Evolutionary conservation across 1,139 yeast species (phyloP), one percentile per base, ranked within the genome.

Genomic region (Lodderomyces elongisporus): DNA sequence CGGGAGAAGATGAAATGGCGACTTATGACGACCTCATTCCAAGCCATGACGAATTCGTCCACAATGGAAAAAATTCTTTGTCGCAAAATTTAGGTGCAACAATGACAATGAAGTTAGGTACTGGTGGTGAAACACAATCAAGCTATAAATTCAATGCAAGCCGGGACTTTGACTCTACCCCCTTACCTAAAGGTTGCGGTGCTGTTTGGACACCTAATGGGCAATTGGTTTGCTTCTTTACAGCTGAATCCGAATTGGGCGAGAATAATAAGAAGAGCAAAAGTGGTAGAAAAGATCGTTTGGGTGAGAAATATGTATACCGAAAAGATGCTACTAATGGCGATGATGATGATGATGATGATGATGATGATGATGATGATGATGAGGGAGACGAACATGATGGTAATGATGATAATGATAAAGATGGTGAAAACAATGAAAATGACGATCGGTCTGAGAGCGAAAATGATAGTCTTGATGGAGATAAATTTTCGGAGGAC

Each of bases 161-260:
- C 30, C 7, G 8, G 8, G n/a, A 40, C 12, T 74, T 79, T 47
- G 95, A 87, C 49, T 79, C 88, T 25, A 85, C 95, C 0, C 96
- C 96, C 0, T 70, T 88, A 3, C 96, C 96, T 0, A 87, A 85
- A 51, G 94, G 91, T 3, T 88, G 96, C 62, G 96, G 96, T 7
- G 96, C 95, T 0, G 66, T 77, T 0, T 88, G 96, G 96, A 70
- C 93, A 0, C 72, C 77, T 12, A 72, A 77, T 2, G 96, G 96
- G 0, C 77, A 76, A 41, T 62, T 88, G 35, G 81, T 88, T 1
- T 85, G 95, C 50, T 88, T 89, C 48, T 87, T 85, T 56, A 73
- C 79, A n/a, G 78, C 82, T 0, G 75, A 74, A 36, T 52, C 52
- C 12, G 63, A 58, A 21, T n/a, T n/a, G n/a, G n/a, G n/a, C n/a